phyloP scores from a whole-genome alignment of 2,329 filamentous ascomycete genomes.

The Blastomyces gilchristii region DNA sequence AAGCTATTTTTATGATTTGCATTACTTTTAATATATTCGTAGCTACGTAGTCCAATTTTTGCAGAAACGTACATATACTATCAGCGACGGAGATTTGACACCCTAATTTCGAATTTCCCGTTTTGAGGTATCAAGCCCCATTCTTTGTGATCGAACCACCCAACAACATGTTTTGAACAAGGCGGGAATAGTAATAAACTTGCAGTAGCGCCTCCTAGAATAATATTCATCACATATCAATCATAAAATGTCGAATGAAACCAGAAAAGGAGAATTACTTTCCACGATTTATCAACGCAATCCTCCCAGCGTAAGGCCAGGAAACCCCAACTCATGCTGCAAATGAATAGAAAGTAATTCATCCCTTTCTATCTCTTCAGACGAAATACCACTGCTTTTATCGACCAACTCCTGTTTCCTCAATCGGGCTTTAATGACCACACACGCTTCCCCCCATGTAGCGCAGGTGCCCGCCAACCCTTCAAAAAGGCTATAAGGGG shows the following conservation, averaged over 20 bases:
- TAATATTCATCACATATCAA: background rate
- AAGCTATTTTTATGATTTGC: background rate
- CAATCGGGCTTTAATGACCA: slow-evolving; percentile 26
- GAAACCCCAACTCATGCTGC: slow-evolving; percentile 1
- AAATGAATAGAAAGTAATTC: slow-evolving; percentile 2
- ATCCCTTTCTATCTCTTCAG: slow-evolving; percentile 6
- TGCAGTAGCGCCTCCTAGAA: background rate
- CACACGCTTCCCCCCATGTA: slow-evolving; percentile 34
- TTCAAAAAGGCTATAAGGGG: slow-evolving; percentile 32
- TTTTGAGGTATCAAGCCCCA: background rate
- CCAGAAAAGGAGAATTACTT: background rate
- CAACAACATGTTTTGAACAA: background rate
- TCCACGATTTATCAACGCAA: background rate
- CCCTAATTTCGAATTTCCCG: background rate
- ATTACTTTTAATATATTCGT: background rate
- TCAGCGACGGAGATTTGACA: background rate
- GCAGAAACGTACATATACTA: background rate
- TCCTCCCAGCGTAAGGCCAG: slow-evolving; percentile 1
- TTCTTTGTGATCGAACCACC: background rate
- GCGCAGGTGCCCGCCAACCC: slow-evolving; percentile 32
- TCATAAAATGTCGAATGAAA: background rate
- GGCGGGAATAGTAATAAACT: background rate
- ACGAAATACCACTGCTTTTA: background rate
- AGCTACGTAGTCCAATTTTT: background rate
- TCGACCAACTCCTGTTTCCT: slow-evolving; percentile 23